Evolutionary conservation across 2,329 filamentous ascomycete genomes (phyloP).

Genomic region (Colletotrichum nymphaeae): DNA sequence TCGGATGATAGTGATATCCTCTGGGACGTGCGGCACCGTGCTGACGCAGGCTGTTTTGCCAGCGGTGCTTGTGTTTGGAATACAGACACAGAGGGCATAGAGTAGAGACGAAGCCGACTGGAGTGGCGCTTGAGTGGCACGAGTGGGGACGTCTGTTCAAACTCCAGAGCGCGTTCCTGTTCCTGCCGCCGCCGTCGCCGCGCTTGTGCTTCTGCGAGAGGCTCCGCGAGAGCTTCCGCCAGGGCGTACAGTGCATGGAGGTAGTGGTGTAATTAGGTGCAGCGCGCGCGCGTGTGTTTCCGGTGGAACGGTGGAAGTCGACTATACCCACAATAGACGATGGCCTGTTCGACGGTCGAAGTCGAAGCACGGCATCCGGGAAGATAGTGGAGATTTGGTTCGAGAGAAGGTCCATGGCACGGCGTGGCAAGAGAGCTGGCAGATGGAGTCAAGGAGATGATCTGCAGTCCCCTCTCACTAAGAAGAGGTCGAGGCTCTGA

Average conservation of each 20-base stretch:
- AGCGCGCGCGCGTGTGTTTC: not conserved
- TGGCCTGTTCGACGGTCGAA: not conserved
- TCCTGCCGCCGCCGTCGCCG: not conserved
- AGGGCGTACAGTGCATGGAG: conserved; percentile 9
- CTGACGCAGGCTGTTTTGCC: conserved; percentile 14
- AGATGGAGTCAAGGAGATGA: conserved; percentile 13
- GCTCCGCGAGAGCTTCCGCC: not conserved
- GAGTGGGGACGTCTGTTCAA: conserved; percentile 7
- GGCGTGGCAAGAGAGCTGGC: conserved; percentile 3
- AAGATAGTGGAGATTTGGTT: not conserved
- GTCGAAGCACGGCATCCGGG: not conserved
- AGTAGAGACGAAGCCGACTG: not conserved
- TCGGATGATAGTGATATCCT: conserved; percentile 18
- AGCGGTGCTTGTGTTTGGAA: not conserved
- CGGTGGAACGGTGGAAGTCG: not conserved
- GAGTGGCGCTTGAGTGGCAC: not conserved
- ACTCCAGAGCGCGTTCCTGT: not conserved
- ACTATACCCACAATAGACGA: not conserved
- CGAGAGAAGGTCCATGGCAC: conserved; percentile 5
- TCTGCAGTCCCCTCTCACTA: conserved; percentile 4
- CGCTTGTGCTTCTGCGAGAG: not conserved
- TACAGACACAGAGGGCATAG: not conserved
- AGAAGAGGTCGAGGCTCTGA: not conserved
- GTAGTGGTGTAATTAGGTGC: not conserved
- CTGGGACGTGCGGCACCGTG: not conserved